Evolutionary conservation across 495 filamentous ascomycete genomes (phyloP), one percentile per base, ranked within the genome.

Genomic region (Emericellopsis terricola): DNA sequence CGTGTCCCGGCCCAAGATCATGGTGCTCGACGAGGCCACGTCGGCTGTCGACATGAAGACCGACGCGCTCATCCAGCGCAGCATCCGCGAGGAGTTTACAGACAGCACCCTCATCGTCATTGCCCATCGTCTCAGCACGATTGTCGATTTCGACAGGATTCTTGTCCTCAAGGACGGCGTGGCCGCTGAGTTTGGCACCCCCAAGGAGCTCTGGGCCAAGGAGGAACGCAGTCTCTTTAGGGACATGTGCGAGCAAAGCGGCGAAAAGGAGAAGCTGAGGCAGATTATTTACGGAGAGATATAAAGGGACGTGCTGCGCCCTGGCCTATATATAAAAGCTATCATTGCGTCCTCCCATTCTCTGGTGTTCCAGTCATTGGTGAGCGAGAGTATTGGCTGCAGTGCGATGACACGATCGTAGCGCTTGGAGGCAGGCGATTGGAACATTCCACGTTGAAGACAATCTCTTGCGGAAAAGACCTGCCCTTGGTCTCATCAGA

Each of bases 21-120:
- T 94, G 68, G 73, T 94, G 7, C 64, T 94, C 8, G 85, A 94
- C 47, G 85, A 94, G 55, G 85, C 85, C 0, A 94, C 85, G 0
- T 78, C 72, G 3, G 80, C 85, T 2, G 81, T 94, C 3, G 85
- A 93, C 51, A 84, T 82, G 75, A 68, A 73, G 24, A 89, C 81
- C 0, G 85, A 94, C 50, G 59, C 67, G 4, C 56, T 86, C 11
- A 89, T 94, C 41, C 82, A 92, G 54, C 64, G 76, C 9, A 77
- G 69, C 31, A 91, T 93, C 40, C 67, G 82, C 11, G 71, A 79
- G 31, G 80, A 85, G 48, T 91, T 89, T 36, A 65, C 60, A 7
- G 68, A 75, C 38, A 70, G 71, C n/a, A 86, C 83, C 0, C 50
- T 91, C 8, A 46, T 91, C n/a, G 82, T 89, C 2, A 87, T 94